These are phyloP conservation scores for Didymella exigua DNA, from an alignment of 2,329 filamentous ascomycete genomes.

Conservation along the genomic window DNA sequence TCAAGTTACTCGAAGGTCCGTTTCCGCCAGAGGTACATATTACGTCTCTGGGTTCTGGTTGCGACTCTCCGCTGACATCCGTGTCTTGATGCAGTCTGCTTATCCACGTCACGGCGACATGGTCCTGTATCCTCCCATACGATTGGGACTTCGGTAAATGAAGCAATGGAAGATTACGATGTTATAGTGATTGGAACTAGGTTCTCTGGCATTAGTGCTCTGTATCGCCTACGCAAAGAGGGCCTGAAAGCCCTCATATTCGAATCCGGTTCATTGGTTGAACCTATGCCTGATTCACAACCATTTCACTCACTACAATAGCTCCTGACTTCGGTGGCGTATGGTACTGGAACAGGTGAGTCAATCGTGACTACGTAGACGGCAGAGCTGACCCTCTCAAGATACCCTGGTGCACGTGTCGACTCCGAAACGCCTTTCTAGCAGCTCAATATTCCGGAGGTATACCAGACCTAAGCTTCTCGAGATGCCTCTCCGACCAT, in stretches of 20 bases:
- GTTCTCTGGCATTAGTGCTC: conserved; percentile 31
- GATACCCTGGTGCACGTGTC: conserved; percentile 41
- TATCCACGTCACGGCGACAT: background rate
- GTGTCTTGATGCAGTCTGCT: background rate
- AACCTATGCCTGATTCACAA: background rate
- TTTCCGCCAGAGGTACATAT: background rate
- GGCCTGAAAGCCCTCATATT: conserved; percentile 29
- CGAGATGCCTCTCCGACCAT: conserved; percentile 31
- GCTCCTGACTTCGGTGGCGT: conserved; percentile 25
- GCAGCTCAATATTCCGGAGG: conserved; percentile 37
- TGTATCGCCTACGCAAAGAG: conserved; percentile 28
- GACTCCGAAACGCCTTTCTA: conserved; percentile 40
- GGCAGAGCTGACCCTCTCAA: background rate
- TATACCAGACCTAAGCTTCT: conserved; percentile 35
- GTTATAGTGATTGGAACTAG: conserved; percentile 37
- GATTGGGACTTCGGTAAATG: background rate
- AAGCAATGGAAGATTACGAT: conserved; percentile 17
- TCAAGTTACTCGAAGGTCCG: background rate
- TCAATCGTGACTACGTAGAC: background rate
- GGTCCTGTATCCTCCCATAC: background rate
- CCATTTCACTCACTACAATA: background rate
- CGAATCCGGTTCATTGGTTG: conserved; percentile 20
- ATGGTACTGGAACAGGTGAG: conserved; percentile 32
- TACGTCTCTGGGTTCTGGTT: background rate
- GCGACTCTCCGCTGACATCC: background rate